A percentile compares a stretch with the other conserved stretches of the same genome.
Conservation (phyloP, 345 rosid species). For the Toxicodendron radicans region DNA sequence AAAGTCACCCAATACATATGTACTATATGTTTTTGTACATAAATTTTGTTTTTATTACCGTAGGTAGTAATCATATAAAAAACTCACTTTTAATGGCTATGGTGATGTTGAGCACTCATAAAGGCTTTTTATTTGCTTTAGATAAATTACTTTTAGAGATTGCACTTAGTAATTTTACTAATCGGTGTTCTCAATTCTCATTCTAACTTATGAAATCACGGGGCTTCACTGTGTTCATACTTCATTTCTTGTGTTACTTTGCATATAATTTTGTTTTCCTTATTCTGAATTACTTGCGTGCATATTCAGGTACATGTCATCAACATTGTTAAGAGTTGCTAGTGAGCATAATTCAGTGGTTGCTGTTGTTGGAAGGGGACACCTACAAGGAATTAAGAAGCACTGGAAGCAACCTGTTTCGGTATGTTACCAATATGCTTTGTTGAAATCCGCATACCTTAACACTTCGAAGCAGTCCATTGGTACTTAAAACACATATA, state of each 20-base stretch:
- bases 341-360: slow-evolving; percentile 80
- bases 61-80: neutral
- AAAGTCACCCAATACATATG: neutral
- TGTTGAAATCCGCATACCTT: neutral
- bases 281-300: slow-evolving; percentile 12
- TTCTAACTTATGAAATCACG: neutral
- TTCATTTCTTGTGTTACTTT: no score
- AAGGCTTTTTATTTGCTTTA: neutral
- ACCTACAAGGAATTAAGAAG: slow-evolving; percentile 79
- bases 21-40: neutral
- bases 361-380: slow-evolving; percentile 99
- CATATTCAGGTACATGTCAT: slow-evolving; percentile 81
- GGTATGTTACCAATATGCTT: slow-evolving; percentile 36
- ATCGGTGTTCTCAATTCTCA: neutral
- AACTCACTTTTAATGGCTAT: neutral
- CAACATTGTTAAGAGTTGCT: slow-evolving; percentile 60
- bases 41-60: no score
- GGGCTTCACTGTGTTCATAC: neutral
- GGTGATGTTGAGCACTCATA: neutral
- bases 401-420: slow-evolving; percentile 82
- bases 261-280: neutral
- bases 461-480: neutral
- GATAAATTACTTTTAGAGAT: neutral
- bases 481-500: neutral
- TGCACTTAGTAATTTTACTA: neutral